Base-by-base conservation (phyloP, 768 basidiomycete genomes). In the Mycena galopus region DNA sequence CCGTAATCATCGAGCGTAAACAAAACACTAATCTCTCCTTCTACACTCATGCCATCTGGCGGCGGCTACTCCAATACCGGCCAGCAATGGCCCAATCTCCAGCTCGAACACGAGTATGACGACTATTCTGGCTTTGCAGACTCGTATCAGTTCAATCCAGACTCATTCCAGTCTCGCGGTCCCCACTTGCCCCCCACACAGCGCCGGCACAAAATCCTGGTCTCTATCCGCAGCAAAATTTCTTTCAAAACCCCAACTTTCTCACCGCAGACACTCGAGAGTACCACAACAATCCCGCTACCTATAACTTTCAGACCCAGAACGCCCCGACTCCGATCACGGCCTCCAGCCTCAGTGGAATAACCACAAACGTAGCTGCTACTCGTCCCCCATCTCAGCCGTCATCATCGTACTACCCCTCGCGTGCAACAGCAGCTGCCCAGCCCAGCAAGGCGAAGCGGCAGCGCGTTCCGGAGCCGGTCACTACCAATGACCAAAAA, bases 31-130 rank as follows among this genome's bases (percentile, higher is more conserved):
- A 59, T 59, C 57, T 37, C 63, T 21, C 17, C 42, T 25, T 35
- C 33, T 55, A n/a, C n/a, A n/a, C 35, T 23, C 27, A 27, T 59
- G 11, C 66, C 62, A 37, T 25, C 67, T 66, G 67, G 73, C 60
- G 42, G 30, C 39, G 12, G 17, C 9, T 73, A 73, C 64, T 17
- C 56, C 2, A 53, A 47, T 47, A 58, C 56, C 16, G 25, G n/a
- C n/a, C 67, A 73, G 55, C 71, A 72, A 14, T 73, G 72, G 72
- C 69, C 16, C 44, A 76, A 77, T 53, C 75, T 83, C 39, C 83
- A 82, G 69, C 83, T 83, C 29, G 84, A 83, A 70, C 80, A 80
- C n/a, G 82, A 84, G n/a, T 83, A 77, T 61, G 75, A 77, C 60
- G 68, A 44, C 66, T 67, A 69, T 0, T 16, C 19, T 47, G n/a